A percentile compares a stretch with the other conserved stretches of the same genome.
phyloP scores from a whole-genome alignment of 2,329 filamentous ascomycete species.

The Diplodia scrobiculata region DNA sequence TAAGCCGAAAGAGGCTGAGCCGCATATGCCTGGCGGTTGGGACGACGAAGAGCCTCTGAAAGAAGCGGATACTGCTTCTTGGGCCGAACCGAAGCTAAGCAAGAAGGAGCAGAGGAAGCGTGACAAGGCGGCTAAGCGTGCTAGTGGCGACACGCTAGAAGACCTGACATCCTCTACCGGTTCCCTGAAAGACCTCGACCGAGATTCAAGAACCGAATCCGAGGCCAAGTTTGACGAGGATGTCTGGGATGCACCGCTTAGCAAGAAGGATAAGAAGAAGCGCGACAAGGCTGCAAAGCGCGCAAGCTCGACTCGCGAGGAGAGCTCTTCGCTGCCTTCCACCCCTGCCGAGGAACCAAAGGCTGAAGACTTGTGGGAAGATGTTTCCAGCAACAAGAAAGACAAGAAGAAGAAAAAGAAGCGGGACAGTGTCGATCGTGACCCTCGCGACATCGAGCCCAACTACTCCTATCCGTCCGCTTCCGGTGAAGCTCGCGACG shows the following conservation, averaged over 20 bases:
- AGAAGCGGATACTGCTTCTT: neutral
- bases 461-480: neutral
- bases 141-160: slow-evolving; percentile 32
- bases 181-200: slow-evolving; percentile 1
- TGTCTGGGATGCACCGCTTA: slow-evolving; percentile 40
- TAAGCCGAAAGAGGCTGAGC: slow-evolving; percentile 45
- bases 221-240: slow-evolving; percentile 31
- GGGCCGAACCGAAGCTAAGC: slow-evolving; percentile 37
- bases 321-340: slow-evolving; percentile 14
- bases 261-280: slow-evolving; percentile 36
- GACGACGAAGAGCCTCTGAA: slow-evolving; percentile 43
- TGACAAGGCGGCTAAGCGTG: slow-evolving; percentile 31
- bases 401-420: slow-evolving; percentile 41
- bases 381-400: slow-evolving; percentile 32
- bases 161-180: slow-evolving; percentile 12
- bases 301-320: slow-evolving; percentile 9
- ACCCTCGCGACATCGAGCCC: slow-evolving; percentile 38
- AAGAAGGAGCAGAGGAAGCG: slow-evolving; percentile 37
- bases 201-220: neutral
- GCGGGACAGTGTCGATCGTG: slow-evolving; percentile 40
- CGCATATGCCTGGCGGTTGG: slow-evolving; percentile 66
- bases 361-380: slow-evolving; percentile 23
- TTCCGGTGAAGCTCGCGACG: slow-evolving; percentile 9
- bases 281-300: slow-evolving; percentile 32
- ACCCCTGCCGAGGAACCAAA: slow-evolving; percentile 31